These are phyloP conservation scores for Albugo candida DNA, from an alignment of 352 stramenopile genomes.

Conservation along the genomic window DNA sequence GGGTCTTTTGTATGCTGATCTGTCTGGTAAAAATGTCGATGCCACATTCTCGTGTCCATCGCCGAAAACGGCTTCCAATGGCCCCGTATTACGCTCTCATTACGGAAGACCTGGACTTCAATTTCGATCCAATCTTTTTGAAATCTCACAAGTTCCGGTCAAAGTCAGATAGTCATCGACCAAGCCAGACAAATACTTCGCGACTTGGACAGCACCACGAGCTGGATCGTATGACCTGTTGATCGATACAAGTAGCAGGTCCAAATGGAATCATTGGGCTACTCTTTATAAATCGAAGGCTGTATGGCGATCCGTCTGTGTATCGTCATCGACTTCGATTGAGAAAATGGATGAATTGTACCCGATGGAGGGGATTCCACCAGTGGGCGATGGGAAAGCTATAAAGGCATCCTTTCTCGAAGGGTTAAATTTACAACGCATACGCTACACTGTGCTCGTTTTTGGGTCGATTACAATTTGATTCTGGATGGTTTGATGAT, in stretches of 20 bases:
- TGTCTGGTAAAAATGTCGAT: conserved; percentile 20
- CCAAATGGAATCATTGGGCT: conserved; percentile 74
- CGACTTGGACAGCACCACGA: conserved; percentile 75
- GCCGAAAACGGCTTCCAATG: conserved; percentile 17
- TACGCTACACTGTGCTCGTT: conserved; percentile 76
- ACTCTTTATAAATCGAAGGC: conserved; percentile 94
- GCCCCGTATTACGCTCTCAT: conserved; percentile 15
- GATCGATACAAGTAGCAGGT: conserved; percentile 55
- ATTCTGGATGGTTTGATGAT: conserved; percentile 35
- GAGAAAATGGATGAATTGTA: conserved; percentile 79
- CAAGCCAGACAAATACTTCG: conserved; percentile 69
- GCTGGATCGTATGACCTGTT: conserved; percentile 74
- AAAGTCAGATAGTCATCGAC: conserved; percentile 33
- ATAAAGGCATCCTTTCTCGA: conserved; percentile 82
- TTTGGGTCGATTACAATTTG: conserved; percentile 73
- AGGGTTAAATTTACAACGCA: conserved; percentile 60
- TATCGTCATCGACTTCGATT: conserved; percentile 85
- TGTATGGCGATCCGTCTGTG: conserved; percentile 69
- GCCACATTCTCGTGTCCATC: conserved; percentile 24
- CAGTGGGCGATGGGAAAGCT: conserved; percentile 84
- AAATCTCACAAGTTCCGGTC: conserved; percentile 23
- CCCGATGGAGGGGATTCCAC: conserved; percentile 86
- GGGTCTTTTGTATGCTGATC: conserved; percentile 56
- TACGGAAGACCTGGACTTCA: conserved; percentile 32
- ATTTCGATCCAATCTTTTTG: conserved; percentile 43